These are phyloP conservation scores for Stylonectria norvegica DNA, from an alignment of 2,329 filamentous ascomycete species.

Conservation along the genomic window DNA sequence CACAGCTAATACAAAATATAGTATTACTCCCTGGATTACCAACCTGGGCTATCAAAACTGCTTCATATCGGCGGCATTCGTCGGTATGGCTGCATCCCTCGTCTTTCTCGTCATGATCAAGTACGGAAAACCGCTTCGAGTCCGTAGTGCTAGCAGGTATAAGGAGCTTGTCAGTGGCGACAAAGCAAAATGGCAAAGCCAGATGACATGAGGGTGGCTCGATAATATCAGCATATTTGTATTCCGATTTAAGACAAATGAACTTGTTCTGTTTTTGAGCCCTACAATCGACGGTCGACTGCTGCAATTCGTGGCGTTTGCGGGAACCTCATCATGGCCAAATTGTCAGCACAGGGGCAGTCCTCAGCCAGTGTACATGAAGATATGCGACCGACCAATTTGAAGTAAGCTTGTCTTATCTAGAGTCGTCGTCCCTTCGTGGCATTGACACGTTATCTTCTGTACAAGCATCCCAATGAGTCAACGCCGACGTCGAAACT, in stretches of 20 bases:
- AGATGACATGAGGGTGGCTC: background rate
- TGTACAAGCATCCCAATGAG: too few species aligned
- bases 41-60: slow-evolving; percentile 10
- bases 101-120: slow-evolving; percentile 45
- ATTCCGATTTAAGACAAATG: background rate
- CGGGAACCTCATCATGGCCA: too few species aligned
- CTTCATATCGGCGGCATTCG: slow-evolving; percentile 9
- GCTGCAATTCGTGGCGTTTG: background rate
- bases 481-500: too few species aligned
- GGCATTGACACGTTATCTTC: too few species aligned
- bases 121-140: slow-evolving; percentile 38
- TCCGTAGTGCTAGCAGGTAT: slow-evolving; percentile 14
- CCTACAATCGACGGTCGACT: background rate
- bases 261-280: background rate
- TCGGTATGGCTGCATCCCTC: slow-evolving; percentile 37
- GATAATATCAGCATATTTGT: background rate
- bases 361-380: too few species aligned
- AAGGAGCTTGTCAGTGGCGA: slow-evolving; percentile 9
- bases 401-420: too few species aligned
- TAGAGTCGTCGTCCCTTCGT: too few species aligned
- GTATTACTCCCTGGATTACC: slow-evolving; percentile 10
- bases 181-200: slow-evolving; percentile 2
- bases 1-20: background rate
- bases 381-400: too few species aligned
- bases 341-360: too few species aligned